Evolutionary conservation across 2,329 filamentous ascomycete genomes (phyloP).

Genomic region (Calonectria henricotiae): DNA sequence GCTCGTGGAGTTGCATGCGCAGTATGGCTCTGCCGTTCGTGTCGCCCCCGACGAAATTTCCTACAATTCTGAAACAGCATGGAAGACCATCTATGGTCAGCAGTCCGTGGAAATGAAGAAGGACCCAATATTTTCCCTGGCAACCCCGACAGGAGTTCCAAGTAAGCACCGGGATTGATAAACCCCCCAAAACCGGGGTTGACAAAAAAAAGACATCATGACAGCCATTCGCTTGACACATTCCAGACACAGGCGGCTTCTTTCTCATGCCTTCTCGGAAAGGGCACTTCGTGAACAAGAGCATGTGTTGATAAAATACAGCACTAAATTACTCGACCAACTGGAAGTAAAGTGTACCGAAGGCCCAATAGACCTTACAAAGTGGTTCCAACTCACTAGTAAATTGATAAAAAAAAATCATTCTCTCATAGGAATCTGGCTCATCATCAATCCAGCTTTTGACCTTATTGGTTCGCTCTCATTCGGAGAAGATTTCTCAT

Average conservation of each 20-base stretch:
- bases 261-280: constrained; percentile 45
- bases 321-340: constrained; percentile 39
- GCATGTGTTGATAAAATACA: constrained; percentile 39
- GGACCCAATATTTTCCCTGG: constrained; percentile 44
- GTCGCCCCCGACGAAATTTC: constrained; percentile 44
- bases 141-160: constrained; percentile 43
- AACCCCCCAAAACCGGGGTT: neutral
- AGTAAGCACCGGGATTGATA: constrained; percentile 30
- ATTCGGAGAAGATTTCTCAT: constrained; percentile 44
- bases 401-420: neutral
- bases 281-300: constrained; percentile 47
- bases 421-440: neutral
- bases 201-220: constrained; percentile 39
- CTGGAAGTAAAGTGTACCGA: constrained; percentile 27
- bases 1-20: constrained; percentile 37
- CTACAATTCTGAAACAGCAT: constrained; percentile 41
- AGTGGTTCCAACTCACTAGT: constrained; percentile 46
- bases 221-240: constrained; percentile 43
- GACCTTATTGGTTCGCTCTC: constrained; percentile 46
- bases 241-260: constrained; percentile 41
- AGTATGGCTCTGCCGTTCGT: constrained; percentile 41
- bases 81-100: constrained; percentile 45
- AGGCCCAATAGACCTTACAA: constrained; percentile 37
- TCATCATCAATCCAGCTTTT: constrained; percentile 33
- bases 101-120: constrained; percentile 43